phyloP scores from a whole-genome alignment of 495 filamentous ascomycete species.

The Xylaria venustula region DNA sequence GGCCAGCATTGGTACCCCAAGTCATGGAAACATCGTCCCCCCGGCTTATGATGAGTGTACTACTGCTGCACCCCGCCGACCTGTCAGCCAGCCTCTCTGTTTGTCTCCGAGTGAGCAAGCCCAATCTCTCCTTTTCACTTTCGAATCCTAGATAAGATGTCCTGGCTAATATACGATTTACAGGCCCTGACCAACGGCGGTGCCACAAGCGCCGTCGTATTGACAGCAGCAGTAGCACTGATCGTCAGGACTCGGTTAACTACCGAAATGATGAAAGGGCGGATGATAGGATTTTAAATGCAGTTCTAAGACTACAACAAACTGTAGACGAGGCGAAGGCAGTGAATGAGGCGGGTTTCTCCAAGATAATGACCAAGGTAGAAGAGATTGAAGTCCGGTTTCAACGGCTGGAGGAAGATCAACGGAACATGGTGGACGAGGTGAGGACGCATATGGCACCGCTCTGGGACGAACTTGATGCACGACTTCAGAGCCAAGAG shows the following conservation, averaged over 20 bases:
- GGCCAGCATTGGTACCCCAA: neutral
- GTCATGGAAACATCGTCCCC: neutral
- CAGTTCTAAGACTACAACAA: neutral
- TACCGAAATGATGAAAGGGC: neutral
- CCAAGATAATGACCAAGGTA: neutral
- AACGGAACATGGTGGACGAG: constrained; percentile 4
- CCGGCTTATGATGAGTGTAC: neutral
- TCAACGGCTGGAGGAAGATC: neutral
- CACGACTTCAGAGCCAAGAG: neutral
- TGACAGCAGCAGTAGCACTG: neutral
- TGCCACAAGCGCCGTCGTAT: neutral
- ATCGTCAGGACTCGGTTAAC: neutral
- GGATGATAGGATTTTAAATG: neutral
- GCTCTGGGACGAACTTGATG: neutral
- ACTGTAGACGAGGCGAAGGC: neutral
- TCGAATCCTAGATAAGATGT: neutral
- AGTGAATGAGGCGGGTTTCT: neutral
- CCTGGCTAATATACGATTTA: neutral
- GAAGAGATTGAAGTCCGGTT: constrained; percentile 6
- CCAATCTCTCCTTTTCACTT: neutral
- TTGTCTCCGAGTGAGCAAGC: neutral
- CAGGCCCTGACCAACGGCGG: neutral
- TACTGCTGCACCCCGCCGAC: neutral
- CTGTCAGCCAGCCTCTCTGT: neutral
- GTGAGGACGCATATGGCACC: constrained; percentile 1